phyloP scores from a whole-genome alignment of 768 basidiomycete species.

The Podaxis sp. region DNA sequence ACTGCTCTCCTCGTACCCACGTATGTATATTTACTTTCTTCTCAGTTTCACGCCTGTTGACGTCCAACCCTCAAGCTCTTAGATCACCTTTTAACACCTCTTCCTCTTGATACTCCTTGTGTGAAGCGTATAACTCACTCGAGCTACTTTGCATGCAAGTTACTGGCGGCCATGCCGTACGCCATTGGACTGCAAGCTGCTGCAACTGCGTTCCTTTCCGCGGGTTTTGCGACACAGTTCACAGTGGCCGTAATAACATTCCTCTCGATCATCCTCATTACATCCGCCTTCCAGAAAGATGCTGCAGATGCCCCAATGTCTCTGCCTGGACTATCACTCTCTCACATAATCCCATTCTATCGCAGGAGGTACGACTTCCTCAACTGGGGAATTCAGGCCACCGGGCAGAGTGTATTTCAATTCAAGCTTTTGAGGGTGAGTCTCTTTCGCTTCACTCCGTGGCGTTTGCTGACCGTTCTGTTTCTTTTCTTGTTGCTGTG shows the following conservation, averaged over 20 bases:
- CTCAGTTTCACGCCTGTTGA: neutral
- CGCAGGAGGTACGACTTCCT: constrained; percentile 70
- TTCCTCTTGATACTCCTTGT: constrained; percentile 25
- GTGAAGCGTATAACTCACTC: constrained; percentile 19
- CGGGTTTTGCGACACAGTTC: constrained; percentile 49
- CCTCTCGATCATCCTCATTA: constrained; percentile 44
- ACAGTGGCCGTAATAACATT: constrained; percentile 47
- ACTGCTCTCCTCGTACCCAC: neutral
- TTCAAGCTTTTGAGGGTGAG: constrained; percentile 69
- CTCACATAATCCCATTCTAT: constrained; percentile 68
- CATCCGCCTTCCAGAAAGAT: constrained; percentile 47
- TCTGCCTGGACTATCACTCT: constrained; percentile 58
- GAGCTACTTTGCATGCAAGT: constrained; percentile 29
- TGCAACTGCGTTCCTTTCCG: constrained; percentile 48
- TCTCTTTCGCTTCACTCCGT: constrained; percentile 18
- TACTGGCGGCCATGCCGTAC: constrained; percentile 43
- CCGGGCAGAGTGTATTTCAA: constrained; percentile 65
- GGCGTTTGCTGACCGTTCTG: constrained; percentile 1
- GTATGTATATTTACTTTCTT: neutral
- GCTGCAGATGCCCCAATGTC: constrained; percentile 50
- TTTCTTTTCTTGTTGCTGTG: constrained; percentile 1
- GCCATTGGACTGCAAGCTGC: constrained; percentile 49
- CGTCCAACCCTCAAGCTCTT: neutral
- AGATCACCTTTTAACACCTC: constrained; percentile 21
- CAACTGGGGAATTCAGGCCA: constrained; percentile 67